Conservation (phyloP, 768 basidiomycete species). For the Hydnomerulius pinastri region DNA sequence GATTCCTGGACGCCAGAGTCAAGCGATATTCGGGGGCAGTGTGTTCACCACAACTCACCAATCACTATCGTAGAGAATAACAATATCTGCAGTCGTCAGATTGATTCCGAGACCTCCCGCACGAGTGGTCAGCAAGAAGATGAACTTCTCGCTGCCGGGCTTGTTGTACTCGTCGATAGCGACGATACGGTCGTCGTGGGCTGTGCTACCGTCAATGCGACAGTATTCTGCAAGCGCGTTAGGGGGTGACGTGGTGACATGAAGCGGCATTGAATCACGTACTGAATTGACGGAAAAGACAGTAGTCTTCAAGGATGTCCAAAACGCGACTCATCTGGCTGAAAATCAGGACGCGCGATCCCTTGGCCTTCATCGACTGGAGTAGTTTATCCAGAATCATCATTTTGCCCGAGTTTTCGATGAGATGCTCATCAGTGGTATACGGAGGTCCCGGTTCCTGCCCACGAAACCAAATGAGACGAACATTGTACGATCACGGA, state of each 20-base stretch:
- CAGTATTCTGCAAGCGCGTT: slow-evolving; percentile 71
- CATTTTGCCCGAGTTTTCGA: slow-evolving; percentile 97
- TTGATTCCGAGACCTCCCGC: slow-evolving; percentile 98
- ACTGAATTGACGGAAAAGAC: slow-evolving; percentile 89
- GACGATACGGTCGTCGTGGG: slow-evolving; percentile 93
- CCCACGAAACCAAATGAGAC: neutral
- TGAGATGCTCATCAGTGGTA: slow-evolving; percentile 95
- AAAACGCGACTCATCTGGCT: slow-evolving; percentile 99
- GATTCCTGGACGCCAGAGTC: slow-evolving; percentile 68
- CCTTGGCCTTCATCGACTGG: slow-evolving; percentile 82
- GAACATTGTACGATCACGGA: neutral
- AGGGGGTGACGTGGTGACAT: neutral
- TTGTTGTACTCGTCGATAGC: slow-evolving; percentile 99
- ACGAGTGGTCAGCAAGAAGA: slow-evolving; percentile 94
- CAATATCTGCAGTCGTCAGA: slow-evolving; percentile 90
- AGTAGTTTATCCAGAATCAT: slow-evolving; percentile 94
- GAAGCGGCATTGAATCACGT: slow-evolving; percentile 30
- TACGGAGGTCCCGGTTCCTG: slow-evolving; percentile 98
- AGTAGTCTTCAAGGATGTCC: slow-evolving; percentile 97
- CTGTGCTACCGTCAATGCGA: slow-evolving; percentile 93
- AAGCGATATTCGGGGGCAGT: neutral
- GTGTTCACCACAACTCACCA: slow-evolving; percentile 55
- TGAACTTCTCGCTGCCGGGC: slow-evolving; percentile 91
- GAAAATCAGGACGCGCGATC: slow-evolving; percentile 95
- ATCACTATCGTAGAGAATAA: slow-evolving; percentile 95